Percentiles rank a stretch among this genome's conserved stretches.
Conservation (phyloP, 768 basidiomycete species). For the Leccinum barrowsii region DNA sequence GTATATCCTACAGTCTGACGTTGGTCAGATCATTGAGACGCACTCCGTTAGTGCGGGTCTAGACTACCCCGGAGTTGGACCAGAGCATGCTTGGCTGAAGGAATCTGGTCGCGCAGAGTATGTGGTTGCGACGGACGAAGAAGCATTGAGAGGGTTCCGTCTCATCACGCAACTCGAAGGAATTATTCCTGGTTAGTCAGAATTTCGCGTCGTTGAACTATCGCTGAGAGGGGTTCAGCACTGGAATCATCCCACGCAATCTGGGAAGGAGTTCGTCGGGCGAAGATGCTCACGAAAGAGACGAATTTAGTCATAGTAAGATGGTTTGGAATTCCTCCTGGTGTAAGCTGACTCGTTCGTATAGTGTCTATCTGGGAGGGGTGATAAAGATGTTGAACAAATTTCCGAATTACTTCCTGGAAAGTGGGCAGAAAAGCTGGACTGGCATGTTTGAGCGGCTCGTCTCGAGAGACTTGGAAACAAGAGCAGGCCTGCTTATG, state of each 20-base stretch:
- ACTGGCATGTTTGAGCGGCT: conserved; percentile 73
- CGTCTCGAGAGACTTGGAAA: not conserved
- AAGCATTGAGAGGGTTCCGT: conserved; percentile 90
- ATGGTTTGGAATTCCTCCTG: conserved; percentile 12
- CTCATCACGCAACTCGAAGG: conserved; percentile 91
- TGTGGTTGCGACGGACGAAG: conserved; percentile 87
- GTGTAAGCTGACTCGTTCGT: conserved; percentile 2
- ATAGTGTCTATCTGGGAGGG: conserved; percentile 90
- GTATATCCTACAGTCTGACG: conserved; percentile 84
- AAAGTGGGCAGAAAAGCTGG: conserved; percentile 90
- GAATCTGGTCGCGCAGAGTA: conserved; percentile 94
- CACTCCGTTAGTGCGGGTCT: conserved; percentile 96
- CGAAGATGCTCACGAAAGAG: conserved; percentile 80
- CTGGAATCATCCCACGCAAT: conserved; percentile 95
- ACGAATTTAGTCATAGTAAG: conserved; percentile 87
- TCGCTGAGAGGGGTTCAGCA: conserved; percentile 43
- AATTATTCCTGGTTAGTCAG: conserved; percentile 81
- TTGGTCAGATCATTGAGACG: conserved; percentile 94
- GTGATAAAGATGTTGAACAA: conserved; percentile 97
- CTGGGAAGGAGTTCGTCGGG: conserved; percentile 86
- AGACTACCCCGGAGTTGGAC: conserved; percentile 97
- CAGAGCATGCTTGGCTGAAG: conserved; percentile 97
- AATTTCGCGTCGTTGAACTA: not conserved
- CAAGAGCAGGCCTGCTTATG: not conserved
- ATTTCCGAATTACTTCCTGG: conserved; percentile 89